Evolutionary conservation across 805 yeast species (phyloP).

Genomic region (Candida berthetii): DNA sequence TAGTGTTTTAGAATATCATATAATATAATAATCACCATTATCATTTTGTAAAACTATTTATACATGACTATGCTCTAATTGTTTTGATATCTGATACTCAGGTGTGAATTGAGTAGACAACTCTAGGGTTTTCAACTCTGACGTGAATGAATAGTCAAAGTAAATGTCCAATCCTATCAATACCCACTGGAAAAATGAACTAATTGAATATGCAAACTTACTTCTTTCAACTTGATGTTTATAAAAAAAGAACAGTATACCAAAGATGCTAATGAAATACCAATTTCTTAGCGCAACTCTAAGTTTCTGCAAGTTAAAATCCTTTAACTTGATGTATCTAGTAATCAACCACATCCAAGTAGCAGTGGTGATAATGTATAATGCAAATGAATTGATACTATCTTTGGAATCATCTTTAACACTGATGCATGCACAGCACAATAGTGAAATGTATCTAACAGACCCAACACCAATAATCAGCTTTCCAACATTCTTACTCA

Average conservation of each 20-base stretch:
- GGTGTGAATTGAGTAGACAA: background rate
- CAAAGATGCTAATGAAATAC: background rate
- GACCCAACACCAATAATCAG: background rate
- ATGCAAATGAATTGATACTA: constrained; percentile 6
- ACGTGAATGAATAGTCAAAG: constrained; percentile 4
- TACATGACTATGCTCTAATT: background rate
- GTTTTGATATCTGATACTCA: background rate
- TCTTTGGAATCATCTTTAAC: constrained; percentile 5
- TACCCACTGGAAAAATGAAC: constrained; percentile 12
- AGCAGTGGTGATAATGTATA: constrained; percentile 3
- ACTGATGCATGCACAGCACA: constrained; percentile 7
- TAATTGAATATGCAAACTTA: constrained; percentile 8
- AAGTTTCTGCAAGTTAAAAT: background rate
- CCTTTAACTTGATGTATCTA: background rate
- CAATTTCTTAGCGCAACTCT: constrained; percentile 2
- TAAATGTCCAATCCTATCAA: constrained; percentile 6
- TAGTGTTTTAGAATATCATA: constrained; percentile 1
- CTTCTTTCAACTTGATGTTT: constrained; percentile 11
- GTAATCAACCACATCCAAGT: constrained; percentile 6
- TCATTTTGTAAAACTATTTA: background rate
- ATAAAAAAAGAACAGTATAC: constrained; percentile 5
- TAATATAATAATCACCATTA: background rate
- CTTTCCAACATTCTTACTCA: background rate
- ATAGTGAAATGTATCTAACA: constrained; percentile 1
- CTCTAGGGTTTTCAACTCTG: background rate